phyloP scores from a whole-genome alignment of 169 alveolate genomes.

The Plasmodium malariae region DNA sequence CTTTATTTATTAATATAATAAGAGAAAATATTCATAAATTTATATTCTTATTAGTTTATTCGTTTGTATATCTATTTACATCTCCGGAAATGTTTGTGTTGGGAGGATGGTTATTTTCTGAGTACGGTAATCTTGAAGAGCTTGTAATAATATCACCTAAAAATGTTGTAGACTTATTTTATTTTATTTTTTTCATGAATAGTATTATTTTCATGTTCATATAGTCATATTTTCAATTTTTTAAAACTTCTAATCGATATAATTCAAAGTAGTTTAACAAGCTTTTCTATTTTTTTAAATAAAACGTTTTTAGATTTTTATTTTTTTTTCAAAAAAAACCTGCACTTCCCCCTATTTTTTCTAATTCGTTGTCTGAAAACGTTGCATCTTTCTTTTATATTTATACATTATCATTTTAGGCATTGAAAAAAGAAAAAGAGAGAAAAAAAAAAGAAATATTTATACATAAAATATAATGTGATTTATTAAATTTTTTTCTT shows the following conservation, averaged over 20 bases:
- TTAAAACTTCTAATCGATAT: neutral
- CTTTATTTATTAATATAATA: neutral
- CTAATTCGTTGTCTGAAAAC: constrained; percentile 59
- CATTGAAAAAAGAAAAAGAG: constrained; percentile 14
- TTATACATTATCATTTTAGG: neutral
- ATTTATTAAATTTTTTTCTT: neutral
- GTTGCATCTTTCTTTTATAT: constrained; percentile 36
- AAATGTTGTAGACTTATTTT: constrained; percentile 14
- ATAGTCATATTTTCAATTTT: neutral
- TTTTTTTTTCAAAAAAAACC: constrained; percentile 40
- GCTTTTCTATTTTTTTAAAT: neutral
- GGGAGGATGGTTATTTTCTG: constrained; percentile 29
- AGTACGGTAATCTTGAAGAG: constrained; percentile 45
- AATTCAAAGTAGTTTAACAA: neutral
- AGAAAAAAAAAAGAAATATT: constrained; percentile 7
- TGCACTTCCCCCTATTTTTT: constrained; percentile 76
- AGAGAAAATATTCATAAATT: neutral
- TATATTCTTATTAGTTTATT: neutral
- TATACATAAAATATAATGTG: neutral
- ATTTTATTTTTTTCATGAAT: constrained; percentile 12
- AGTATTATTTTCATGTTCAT: neutral
- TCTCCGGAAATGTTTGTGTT: constrained; percentile 55
- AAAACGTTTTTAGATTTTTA: neutral
- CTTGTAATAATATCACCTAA: constrained; percentile 71
- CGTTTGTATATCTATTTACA: constrained; percentile 19